phyloP scores from a whole-genome alignment of 192 early-diverging fungal species.

The Entophlyctis luteolus region DNA sequence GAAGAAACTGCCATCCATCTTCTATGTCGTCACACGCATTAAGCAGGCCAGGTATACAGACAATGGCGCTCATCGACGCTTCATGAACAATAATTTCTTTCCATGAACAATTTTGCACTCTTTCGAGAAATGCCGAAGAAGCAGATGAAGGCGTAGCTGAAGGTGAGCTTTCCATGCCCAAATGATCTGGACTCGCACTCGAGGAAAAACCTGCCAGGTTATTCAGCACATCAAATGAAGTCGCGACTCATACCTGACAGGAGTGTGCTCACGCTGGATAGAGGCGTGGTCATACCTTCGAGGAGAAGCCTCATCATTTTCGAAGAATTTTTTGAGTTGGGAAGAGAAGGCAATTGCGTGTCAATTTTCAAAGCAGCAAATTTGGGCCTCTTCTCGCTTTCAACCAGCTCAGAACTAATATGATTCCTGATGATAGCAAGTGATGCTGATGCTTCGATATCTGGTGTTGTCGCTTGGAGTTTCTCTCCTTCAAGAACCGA shows the following conservation, averaged over 20 bases:
- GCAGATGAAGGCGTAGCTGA: no score
- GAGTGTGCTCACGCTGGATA: neutral
- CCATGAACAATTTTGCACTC: constrained; percentile 14
- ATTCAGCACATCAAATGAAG: no score
- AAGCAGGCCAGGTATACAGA: constrained; percentile 15
- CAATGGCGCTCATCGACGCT: neutral
- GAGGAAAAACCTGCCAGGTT: no score
- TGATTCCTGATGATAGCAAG: neutral
- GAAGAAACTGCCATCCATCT: constrained; percentile 14
- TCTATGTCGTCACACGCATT: constrained; percentile 1
- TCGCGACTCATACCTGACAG: neutral
- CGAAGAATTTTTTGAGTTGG: neutral
- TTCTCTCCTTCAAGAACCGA: no score
- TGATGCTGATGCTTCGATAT: neutral
- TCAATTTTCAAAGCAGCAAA: constrained; percentile 1
- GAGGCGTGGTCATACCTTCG: neutral
- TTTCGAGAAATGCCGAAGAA: no score
- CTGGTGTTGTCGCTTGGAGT: no score
- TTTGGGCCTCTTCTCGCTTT: neutral
- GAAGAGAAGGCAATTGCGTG: neutral
- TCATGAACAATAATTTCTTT: constrained; percentile 3
- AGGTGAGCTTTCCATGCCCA: no score
- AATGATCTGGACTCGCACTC: no score
- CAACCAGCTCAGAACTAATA: neutral
- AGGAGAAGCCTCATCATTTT: neutral